These are phyloP conservation scores for Helicostylum pulchrum DNA, from an alignment of 192 early-diverging fungal genomes.

Conservation along the genomic window DNA sequence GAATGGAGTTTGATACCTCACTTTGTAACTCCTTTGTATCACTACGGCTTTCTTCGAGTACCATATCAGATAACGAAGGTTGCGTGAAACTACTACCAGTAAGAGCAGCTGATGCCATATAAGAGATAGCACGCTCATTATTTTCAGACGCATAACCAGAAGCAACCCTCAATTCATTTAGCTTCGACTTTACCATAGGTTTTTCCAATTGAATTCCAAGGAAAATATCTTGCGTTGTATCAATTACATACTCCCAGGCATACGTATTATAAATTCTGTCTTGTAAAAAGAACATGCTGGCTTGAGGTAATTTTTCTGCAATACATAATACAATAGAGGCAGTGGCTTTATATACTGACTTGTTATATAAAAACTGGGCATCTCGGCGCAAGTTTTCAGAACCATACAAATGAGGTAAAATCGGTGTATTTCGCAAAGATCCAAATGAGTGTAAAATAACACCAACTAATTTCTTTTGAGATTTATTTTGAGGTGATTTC, in stretches of 20 bases:
- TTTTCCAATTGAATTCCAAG: slow-evolving; percentile 18
- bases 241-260: slow-evolving; percentile 60
- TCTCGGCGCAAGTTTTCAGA: not conserved
- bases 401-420: too few species aligned
- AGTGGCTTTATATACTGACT: slow-evolving; percentile 55
- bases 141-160: slow-evolving; percentile 7
- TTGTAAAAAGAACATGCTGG: too few species aligned
- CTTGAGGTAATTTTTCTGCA: too few species aligned
- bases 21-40: not conserved
- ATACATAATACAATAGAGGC: slow-evolving; percentile 56
- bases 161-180: slow-evolving; percentile 22
- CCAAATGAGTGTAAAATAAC: not conserved
- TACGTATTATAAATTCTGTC: too few species aligned
- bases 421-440: too few species aligned
- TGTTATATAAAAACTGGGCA: slow-evolving; percentile 41
- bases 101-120: slow-evolving; percentile 22
- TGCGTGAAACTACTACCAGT: slow-evolving; percentile 20
- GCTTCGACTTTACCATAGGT: slow-evolving; percentile 11
- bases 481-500: slow-evolving; percentile 31
- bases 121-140: not conserved
- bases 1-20: not conserved
- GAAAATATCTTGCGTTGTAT: slow-evolving; percentile 25
- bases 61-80: slow-evolving; percentile 6
- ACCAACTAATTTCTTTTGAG: not conserved
- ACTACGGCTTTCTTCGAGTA: not conserved